Evolutionary conservation across 129 eudicot species (phyloP).

Genomic region (Artemisia argyi): DNA sequence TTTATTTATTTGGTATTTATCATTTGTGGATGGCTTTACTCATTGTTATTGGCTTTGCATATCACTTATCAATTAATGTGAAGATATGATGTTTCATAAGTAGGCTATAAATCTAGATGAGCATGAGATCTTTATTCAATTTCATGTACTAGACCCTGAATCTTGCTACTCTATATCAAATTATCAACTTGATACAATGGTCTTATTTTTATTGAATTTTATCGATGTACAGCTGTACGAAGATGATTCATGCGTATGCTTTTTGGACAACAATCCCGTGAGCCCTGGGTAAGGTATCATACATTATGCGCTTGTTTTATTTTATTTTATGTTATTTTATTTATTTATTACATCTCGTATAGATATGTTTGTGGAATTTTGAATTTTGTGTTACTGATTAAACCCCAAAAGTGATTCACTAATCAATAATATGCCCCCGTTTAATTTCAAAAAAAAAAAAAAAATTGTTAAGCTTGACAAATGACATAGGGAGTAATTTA

Average conservation of each 20-base stretch:
- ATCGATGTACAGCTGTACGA: slow-evolving; percentile 69
- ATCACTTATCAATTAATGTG: not conserved
- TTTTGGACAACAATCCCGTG: slow-evolving; percentile 85
- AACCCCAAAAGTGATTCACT: not conserved
- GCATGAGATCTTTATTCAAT: not conserved
- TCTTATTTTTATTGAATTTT: slow-evolving; percentile 26
- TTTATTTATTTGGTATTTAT: not conserved
- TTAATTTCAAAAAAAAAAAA: not conserved
- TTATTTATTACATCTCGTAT: not conserved
- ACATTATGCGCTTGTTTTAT: slow-evolving; percentile 9
- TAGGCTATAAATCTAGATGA: not conserved
- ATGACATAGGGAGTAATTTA: not conserved
- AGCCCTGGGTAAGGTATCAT: slow-evolving; percentile 95
- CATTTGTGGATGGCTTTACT: not conserved
- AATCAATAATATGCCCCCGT: not conserved
- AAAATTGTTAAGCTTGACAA: not conserved
- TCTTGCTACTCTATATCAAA: not conserved
- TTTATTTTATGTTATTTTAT: too few relatives aligned
- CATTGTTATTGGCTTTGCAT: not conserved
- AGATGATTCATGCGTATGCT: slow-evolving; percentile 86
- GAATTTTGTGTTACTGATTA: not conserved
- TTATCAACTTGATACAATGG: slow-evolving; percentile 3
- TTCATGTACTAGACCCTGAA: not conserved
- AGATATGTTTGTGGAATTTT: slow-evolving; percentile 4
- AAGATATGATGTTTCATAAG: slow-evolving; percentile 1